These are phyloP conservation scores for Kokia cookei DNA, from an alignment of 441 rosid genomes.

Conservation along the genomic window DNA sequence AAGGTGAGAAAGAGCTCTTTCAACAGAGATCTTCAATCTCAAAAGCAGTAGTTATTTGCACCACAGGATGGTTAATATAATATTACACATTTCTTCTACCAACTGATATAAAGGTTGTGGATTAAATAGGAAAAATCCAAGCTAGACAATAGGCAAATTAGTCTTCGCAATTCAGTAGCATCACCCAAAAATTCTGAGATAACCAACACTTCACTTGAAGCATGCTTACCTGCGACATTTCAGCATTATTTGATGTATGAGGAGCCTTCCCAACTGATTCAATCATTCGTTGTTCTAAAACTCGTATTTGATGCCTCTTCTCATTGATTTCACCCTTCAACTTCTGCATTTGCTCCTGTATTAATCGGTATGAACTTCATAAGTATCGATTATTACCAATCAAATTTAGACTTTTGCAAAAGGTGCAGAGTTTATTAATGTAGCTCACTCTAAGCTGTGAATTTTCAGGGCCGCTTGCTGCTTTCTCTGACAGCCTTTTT, in stretches of 20 bases:
- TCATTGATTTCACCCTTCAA: constrained; percentile 76
- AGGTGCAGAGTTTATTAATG: constrained; percentile 7
- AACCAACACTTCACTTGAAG: constrained; percentile 1
- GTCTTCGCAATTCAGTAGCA: neutral
- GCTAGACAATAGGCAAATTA: neutral
- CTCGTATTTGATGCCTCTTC: constrained; percentile 70
- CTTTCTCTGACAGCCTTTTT: constrained; percentile 77
- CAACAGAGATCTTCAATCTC: neutral
- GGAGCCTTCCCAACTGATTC: constrained; percentile 55
- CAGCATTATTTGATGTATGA: constrained; percentile 36
- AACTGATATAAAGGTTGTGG: neutral
- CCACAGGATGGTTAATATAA: neutral
- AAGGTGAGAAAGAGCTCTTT: neutral
- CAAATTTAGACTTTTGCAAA: constrained; percentile 4
- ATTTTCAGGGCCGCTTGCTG: constrained; percentile 57
- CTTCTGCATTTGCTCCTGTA: constrained; percentile 68
- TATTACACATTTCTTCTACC: neutral
- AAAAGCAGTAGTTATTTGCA: neutral
- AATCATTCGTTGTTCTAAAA: constrained; percentile 75
- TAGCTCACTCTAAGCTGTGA: constrained; percentile 50
- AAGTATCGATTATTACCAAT: constrained; percentile 10
- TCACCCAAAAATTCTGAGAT: neutral
- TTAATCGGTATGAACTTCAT: constrained; percentile 22
- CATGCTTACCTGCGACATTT: constrained; percentile 62
- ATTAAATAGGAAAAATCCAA: constrained; percentile 3